A percentile compares a stretch with the other conserved stretches of the same genome.
These are phyloP conservation scores for Thelonectria rubi DNA, from an alignment of 2,329 filamentous ascomycete genomes.

Conservation along the genomic window DNA sequence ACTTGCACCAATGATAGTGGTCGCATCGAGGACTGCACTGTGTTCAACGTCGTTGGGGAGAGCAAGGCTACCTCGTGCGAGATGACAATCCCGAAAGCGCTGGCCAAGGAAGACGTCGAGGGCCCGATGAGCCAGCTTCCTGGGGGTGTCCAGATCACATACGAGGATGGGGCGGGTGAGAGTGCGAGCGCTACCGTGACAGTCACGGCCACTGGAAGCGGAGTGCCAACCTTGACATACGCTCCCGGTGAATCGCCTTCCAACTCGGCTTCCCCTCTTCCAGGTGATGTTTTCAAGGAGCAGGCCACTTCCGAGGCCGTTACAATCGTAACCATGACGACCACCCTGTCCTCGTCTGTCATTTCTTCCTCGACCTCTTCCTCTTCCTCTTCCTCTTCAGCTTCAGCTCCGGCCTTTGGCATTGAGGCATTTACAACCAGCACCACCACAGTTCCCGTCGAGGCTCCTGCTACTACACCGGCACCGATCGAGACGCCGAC, in stretches of 20 bases:
- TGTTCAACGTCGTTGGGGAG: conserved; percentile 77
- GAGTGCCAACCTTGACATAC: conserved; percentile 47
- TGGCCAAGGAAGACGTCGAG: conserved; percentile 68
- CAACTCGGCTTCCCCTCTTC: conserved; percentile 47
- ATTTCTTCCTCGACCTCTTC: conserved; percentile 23
- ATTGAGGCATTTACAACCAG: conserved; percentile 23
- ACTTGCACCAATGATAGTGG: conserved; percentile 79
- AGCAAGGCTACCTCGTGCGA: conserved; percentile 66
- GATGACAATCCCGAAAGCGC: conserved; percentile 63
- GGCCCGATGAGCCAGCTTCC: conserved; percentile 70
- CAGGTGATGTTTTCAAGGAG: conserved; percentile 56
- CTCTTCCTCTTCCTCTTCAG: conserved; percentile 13
- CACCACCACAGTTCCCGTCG: conserved; percentile 23
- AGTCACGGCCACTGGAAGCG: conserved; percentile 19
- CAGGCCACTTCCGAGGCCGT: conserved; percentile 32
- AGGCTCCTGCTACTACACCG: conserved; percentile 38
- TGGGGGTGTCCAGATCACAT: conserved; percentile 64
- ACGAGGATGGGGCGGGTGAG: conserved; percentile 37
- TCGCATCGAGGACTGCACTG: conserved; percentile 73
- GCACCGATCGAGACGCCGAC: conserved; percentile 38
- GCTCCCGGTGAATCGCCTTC: conserved; percentile 47
- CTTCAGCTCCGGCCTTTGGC: conserved; percentile 23
- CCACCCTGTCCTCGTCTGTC: conserved; percentile 1
- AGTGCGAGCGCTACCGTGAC: conserved; percentile 21
- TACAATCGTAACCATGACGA: conserved; percentile 21